A percentile compares a stretch with the other conserved stretches of the same genome.
These are phyloP conservation scores for Solanum peruvianum DNA, from an alignment of 257 asterid genomes.

Conservation along the genomic window DNA sequence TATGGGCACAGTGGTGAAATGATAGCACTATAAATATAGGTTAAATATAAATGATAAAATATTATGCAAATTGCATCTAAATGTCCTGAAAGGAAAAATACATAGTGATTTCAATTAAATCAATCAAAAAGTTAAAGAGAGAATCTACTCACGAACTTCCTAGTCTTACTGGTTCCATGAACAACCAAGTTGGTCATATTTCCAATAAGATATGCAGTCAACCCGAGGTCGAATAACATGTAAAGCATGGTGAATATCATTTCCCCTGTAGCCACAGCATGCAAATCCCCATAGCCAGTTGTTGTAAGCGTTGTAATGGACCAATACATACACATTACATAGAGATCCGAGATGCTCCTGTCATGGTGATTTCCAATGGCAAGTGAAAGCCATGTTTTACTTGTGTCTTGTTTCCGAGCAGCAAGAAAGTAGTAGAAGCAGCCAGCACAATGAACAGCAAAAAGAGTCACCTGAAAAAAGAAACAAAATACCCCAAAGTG, in stretches of 20 bases:
- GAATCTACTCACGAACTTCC: constrained; percentile 52
- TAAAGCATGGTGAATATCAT: constrained; percentile 45
- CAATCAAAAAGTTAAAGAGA: neutral
- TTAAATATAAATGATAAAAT: neutral
- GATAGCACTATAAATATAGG: neutral
- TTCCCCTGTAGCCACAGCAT: constrained; percentile 48
- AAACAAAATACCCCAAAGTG: neutral
- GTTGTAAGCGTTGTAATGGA: constrained; percentile 58
- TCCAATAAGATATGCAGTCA: constrained; percentile 65
- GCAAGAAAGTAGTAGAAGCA: constrained; percentile 56
- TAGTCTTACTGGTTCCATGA: constrained; percentile 62
- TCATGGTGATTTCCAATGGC: constrained; percentile 7
- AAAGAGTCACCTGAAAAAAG: constrained; percentile 48
- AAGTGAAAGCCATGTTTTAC: constrained; percentile 42
- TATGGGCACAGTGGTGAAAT: neutral
- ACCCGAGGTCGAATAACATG: constrained; percentile 61
- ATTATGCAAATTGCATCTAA: neutral
- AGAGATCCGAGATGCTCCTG: constrained; percentile 22
- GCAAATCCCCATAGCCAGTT: constrained; percentile 70
- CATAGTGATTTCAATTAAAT: neutral
- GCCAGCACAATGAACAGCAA: constrained; percentile 55
- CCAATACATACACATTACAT: constrained; percentile 54
- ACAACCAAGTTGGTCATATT: constrained; percentile 89
- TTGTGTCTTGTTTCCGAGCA: constrained; percentile 25
- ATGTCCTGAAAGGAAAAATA: neutral